phyloP scores from a whole-genome alignment of 139 green algal species.

The Chlorella ohadii region DNA sequence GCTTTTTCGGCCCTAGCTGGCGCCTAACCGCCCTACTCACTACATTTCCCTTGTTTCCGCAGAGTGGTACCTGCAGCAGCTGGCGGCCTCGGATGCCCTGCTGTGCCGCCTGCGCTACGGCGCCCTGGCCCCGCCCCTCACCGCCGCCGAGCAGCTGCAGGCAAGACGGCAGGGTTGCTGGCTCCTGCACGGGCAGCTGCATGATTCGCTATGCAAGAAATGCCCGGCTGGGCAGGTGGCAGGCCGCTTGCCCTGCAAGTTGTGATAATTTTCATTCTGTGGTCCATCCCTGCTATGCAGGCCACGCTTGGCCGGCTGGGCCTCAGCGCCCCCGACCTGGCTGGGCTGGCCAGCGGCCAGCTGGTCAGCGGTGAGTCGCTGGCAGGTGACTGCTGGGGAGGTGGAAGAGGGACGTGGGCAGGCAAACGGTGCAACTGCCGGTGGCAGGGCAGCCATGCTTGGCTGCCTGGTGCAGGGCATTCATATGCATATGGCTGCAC shows the following conservation, averaged over 20 bases:
- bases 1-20: too few species aligned
- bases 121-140: neutral
- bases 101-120: neutral
- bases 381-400: neutral
- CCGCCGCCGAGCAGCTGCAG: neutral
- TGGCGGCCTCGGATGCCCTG: neutral
- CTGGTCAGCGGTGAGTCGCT: neutral
- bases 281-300: neutral
- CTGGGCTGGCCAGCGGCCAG: neutral
- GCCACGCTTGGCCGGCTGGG: slow-evolving; percentile 1
- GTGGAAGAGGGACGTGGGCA: neutral
- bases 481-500: too few species aligned
- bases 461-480: too few species aligned
- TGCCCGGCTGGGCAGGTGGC: too few species aligned
- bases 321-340: slow-evolving; percentile 1
- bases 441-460: neutral
- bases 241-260: too few species aligned
- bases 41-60: neutral
- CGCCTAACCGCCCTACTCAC: too few species aligned
- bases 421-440: too few species aligned
- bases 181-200: neutral
- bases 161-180: neutral
- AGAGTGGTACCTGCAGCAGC: slow-evolving; percentile 6
- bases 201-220: too few species aligned
- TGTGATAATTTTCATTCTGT: too few species aligned